Percentiles rank a stretch among this genome's conserved stretches.
Conservation (phyloP, 352 stramenopile genomes). For the Phytophthora citrophthora region DNA sequence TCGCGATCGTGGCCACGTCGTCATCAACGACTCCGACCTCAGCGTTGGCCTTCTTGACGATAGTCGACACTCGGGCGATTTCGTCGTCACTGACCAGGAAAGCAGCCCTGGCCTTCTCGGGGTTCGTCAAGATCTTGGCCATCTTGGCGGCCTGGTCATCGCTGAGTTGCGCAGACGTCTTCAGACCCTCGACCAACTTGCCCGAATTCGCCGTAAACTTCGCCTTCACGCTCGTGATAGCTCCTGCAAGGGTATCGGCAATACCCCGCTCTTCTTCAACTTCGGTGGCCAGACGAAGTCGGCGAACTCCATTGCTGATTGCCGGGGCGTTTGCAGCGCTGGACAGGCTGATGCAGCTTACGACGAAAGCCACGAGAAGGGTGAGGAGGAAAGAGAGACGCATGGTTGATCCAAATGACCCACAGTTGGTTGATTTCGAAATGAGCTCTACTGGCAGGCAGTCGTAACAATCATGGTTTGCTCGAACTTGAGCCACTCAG, state of each 20-base stretch:
- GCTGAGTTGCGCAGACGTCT: neutral
- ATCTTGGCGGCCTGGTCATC: neutral
- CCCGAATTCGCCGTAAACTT: neutral
- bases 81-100: neutral
- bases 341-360: neutral
- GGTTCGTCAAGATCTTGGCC: neutral
- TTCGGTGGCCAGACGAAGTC: neutral
- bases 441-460: too few relatives aligned
- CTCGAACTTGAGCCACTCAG: too few relatives aligned
- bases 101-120: neutral
- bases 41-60: neutral
- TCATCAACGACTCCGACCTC: too few relatives aligned
- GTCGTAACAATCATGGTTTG: too few relatives aligned
- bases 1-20: too few relatives aligned
- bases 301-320: neutral
- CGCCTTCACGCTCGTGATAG: neutral
- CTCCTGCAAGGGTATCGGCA: neutral
- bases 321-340: neutral
- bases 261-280: neutral
- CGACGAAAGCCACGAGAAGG: constrained; percentile 1
- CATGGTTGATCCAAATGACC: neutral
- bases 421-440: neutral
- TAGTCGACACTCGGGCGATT: neutral
- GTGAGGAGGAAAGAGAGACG: constrained; percentile 1
- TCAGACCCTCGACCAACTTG: neutral